phyloP scores from a whole-genome alignment of 1,284 basidiomycete genomes.

The Anthracocystis walkeri region DNA sequence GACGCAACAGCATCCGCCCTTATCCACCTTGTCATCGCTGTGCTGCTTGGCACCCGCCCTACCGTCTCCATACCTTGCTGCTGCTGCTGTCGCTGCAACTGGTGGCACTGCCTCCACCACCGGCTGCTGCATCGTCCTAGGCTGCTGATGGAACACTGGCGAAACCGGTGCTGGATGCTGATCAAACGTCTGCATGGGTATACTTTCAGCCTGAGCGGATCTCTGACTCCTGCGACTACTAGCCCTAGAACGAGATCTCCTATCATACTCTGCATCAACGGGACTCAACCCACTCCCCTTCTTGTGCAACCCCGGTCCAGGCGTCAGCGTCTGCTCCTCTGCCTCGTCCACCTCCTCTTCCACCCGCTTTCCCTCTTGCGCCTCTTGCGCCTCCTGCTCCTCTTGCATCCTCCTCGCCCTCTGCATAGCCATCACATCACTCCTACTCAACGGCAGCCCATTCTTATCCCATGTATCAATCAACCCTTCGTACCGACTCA shows the following conservation, averaged over 20 bases:
- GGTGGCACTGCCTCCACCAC: constrained; percentile 1
- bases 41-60: no score
- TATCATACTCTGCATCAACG: not conserved
- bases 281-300: constrained; percentile 20
- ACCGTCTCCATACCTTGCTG: not conserved
- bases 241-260: constrained; percentile 19
- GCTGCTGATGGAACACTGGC: not conserved
- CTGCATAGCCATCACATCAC: constrained; percentile 28
- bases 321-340: constrained; percentile 17
- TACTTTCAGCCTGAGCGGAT: not conserved
- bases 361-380: constrained; percentile 1
- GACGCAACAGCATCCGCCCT: constrained; percentile 43
- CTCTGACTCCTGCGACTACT: constrained; percentile 23
- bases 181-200: constrained; percentile 7
- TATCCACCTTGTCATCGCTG: constrained; percentile 23
- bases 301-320: constrained; percentile 2
- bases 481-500: constrained; percentile 52
- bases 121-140: not conserved
- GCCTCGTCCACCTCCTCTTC: not conserved
- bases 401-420: constrained; percentile 22
- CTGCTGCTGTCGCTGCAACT: constrained; percentile 3
- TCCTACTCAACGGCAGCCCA: constrained; percentile 54
- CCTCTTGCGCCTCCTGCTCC: constrained; percentile 17
- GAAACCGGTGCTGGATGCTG: not conserved
- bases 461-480: constrained; percentile 63